Evolutionary conservation across 352 stramenopile species (phyloP), one percentile per base, ranked within the genome.

Genomic region (Heterotrichella gracilis): DNA sequence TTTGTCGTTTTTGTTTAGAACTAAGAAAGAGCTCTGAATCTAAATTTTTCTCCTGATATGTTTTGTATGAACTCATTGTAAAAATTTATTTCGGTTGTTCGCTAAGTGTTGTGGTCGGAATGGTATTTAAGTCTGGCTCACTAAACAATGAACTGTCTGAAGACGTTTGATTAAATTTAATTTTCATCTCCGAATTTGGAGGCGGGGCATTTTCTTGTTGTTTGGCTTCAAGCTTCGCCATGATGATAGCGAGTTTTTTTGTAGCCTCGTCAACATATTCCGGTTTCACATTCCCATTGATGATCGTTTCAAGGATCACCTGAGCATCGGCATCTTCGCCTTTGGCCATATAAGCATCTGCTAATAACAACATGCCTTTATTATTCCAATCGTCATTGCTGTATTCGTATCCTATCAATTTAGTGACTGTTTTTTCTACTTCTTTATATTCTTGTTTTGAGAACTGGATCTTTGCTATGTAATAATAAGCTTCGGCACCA

Each of bases 311-410:
- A 53, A 53, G 32, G n/a, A 53, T 53, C 32, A 53, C 32, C n/a
- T 53, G 9, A 53, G 32, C 32, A n/a, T 53, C 32, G 32, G 32
- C 32, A n/a, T 53, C 32, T 53, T 53, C n/a, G 9, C 32, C 32
- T n/a, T 17, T 17, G 9, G 9, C 32, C 32, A 53, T 9, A n/a
- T 53, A 53, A 53, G 32, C 32, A 53, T 53, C 32, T 9, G 9
- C 32, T 17, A 53, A n/a, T n/a, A 53, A n/a, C 9, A 53, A n/a
- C 32, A 53, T 53, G 32, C 32, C 32, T n/a, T 53, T 53, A 53
- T 53, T 53, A n/a, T 53, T 53, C 32, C 32, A 53, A n/a, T 53
- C 32, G 32, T 53, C 32, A n/a, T 53, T 53, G 32, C 32, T 53
- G 32, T 53, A 53, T n/a, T 53, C 32, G n/a, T 53, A 53, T n/a